These are phyloP conservation scores for Epipyxis sp. DNA, from an alignment of 108 stramenopile genomes.

Conservation along the genomic window DNA sequence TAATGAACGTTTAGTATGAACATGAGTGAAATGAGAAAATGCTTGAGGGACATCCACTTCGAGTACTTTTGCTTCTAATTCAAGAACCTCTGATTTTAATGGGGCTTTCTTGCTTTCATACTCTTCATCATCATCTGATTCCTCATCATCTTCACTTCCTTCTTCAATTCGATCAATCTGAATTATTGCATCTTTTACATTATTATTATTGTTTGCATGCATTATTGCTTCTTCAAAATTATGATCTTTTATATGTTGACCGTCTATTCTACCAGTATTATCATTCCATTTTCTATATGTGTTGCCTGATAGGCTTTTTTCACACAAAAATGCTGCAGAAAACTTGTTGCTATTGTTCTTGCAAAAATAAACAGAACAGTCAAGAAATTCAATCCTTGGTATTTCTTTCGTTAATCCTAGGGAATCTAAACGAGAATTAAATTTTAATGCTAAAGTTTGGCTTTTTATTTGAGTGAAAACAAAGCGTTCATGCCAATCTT, in stretches of 20 bases:
- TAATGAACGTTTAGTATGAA: neutral
- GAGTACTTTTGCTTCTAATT: neutral
- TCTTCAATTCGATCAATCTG: neutral
- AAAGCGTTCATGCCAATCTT: neutral
- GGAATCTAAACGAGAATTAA: neutral
- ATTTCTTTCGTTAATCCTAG: neutral
- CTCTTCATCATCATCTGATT: neutral
- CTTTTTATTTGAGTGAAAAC: neutral
- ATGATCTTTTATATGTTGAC: neutral
- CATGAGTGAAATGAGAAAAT: slow-evolving; percentile 1
- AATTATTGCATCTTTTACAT: no score
- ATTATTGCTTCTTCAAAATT: neutral
- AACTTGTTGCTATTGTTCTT: neutral
- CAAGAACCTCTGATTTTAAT: neutral
- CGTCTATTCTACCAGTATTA: neutral
- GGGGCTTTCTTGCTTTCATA: neutral
- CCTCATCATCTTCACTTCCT: neutral
- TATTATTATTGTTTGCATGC: no score
- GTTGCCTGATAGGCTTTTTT: neutral
- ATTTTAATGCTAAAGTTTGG: neutral
- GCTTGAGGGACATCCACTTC: neutral
- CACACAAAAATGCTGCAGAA: neutral
- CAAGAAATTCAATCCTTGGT: neutral
- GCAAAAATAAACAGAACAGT: neutral
- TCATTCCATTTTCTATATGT: neutral